Conservation (phyloP, 2,329 filamentous ascomycete species). For the Talaromyces rugulosus region DNA sequence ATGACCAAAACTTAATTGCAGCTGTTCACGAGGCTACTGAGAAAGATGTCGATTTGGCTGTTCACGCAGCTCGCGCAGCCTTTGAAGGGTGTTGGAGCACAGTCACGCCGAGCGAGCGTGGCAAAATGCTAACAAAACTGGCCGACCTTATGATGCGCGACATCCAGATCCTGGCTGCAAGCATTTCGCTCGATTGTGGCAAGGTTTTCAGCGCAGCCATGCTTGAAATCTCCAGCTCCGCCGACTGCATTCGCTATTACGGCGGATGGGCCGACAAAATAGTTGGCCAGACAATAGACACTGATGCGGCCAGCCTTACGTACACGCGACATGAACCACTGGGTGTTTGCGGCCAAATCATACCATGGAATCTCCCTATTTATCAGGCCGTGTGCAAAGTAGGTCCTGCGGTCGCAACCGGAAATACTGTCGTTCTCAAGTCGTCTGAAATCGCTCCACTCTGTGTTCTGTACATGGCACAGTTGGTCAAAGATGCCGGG, state of each 20-base stretch:
- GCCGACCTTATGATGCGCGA: constrained; percentile 79
- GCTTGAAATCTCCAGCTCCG: constrained; percentile 15
- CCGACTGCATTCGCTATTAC: constrained; percentile 65
- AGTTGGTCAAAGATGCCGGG: constrained; percentile 53
- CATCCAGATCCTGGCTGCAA: constrained; percentile 67
- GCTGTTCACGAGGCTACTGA: constrained; percentile 80
- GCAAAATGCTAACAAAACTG: constrained; percentile 67
- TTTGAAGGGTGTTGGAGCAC: constrained; percentile 70
- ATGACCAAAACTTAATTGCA: constrained; percentile 78
- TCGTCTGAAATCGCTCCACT: constrained; percentile 56
- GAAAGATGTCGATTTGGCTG: constrained; percentile 71
- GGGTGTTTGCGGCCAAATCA: constrained; percentile 42
- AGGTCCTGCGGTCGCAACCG: constrained; percentile 46
- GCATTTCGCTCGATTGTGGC: constrained; percentile 39
- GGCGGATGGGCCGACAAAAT: constrained; percentile 92
- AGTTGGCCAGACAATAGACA: constrained; percentile 71
- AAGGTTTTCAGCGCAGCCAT: constrained; percentile 15
- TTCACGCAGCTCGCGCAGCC: constrained; percentile 78
- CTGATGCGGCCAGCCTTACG: not conserved
- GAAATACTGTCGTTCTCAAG: constrained; percentile 51
- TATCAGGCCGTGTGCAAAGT: constrained; percentile 43
- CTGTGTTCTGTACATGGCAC: constrained; percentile 48
- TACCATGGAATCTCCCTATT: constrained; percentile 52
- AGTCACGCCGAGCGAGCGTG: constrained; percentile 68
- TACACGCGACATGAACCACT: not conserved